phyloP scores from a whole-genome alignment of 352 stramenopile species.

The Globisporangium echinulatum region DNA sequence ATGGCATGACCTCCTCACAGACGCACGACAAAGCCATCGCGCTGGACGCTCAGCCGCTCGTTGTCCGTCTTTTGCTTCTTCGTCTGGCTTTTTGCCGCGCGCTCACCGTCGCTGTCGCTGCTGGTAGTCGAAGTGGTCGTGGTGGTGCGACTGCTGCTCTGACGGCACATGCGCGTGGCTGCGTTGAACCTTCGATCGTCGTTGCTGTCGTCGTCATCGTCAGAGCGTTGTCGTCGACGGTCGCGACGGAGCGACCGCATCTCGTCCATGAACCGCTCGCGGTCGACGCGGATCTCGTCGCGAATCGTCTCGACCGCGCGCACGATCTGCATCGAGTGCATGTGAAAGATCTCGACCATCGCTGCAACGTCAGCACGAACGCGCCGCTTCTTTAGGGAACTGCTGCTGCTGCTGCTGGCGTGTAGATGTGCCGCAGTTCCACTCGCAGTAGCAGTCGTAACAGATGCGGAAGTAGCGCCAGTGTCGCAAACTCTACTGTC shows the following conservation, averaged over 20 bases:
- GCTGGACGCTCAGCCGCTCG: conserved; percentile 8
- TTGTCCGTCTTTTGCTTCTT: conserved; percentile 6
- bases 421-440: neutral
- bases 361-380: neutral
- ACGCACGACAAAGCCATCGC: conserved; percentile 9
- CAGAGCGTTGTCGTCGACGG: neutral
- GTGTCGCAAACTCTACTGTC: too few relatives aligned
- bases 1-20: too few relatives aligned
- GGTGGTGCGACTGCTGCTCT: neutral
- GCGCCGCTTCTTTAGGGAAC: neutral
- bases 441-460: too few relatives aligned
- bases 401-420: neutral
- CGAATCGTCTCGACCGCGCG: conserved; percentile 9
- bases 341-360: conserved; percentile 3
- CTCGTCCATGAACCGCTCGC: conserved; percentile 7
- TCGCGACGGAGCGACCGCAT: conserved; percentile 4
- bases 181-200: neutral
- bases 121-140: neutral
- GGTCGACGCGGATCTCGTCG: conserved; percentile 9
- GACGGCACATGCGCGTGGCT: too few relatives aligned
- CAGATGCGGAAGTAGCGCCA: too few relatives aligned
- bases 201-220: neutral
- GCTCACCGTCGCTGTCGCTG: neutral
- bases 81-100: neutral
- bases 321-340: conserved; percentile 10